Conservation (phyloP, 805 yeast genomes). For the Yarrowia sp. region DNA sequence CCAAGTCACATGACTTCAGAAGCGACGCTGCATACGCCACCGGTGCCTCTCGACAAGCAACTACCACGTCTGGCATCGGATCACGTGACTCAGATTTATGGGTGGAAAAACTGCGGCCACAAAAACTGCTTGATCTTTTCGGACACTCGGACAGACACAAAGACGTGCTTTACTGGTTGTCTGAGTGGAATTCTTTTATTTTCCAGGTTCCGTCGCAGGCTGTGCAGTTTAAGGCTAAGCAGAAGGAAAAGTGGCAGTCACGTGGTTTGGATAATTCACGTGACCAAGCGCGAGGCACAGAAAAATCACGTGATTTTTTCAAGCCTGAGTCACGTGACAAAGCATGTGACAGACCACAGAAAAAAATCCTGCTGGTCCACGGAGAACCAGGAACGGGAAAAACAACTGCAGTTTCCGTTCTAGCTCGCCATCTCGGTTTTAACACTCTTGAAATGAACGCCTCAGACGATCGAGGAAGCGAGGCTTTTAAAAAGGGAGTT, state of each 20-base stretch:
- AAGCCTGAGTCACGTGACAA: slow-evolving; percentile 45
- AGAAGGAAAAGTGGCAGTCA: slow-evolving; percentile 5
- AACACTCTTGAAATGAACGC: slow-evolving; percentile 84
- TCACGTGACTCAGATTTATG: neutral
- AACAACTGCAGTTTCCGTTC: slow-evolving; percentile 80
- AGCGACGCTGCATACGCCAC: too few relatives aligned
- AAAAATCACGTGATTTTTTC: too few relatives aligned
- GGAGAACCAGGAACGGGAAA: slow-evolving; percentile 97
- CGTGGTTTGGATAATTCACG: too few relatives aligned
- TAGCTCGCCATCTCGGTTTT: slow-evolving; percentile 80
- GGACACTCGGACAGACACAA: slow-evolving; percentile 14
- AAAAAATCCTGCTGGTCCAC: slow-evolving; percentile 67
- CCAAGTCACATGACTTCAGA: too few relatives aligned
- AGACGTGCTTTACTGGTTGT: slow-evolving; percentile 15
- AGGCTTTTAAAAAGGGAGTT: slow-evolving; percentile 53
- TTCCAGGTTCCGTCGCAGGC: slow-evolving; percentile 13
- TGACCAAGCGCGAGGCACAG: too few relatives aligned
- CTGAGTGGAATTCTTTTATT: slow-evolving; percentile 22
- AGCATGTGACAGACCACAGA: slow-evolving; percentile 57
- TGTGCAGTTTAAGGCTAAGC: neutral
- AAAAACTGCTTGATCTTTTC: neutral
- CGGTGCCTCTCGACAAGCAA: too few relatives aligned
- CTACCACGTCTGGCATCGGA: neutral
- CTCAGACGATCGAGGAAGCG: slow-evolving; percentile 68
- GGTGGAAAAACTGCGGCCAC: slow-evolving; percentile 18